Percentiles rank a stretch among this genome's conserved stretches.
Evolutionary conservation across 495 filamentous ascomycete species (phyloP).

Genomic region (Daldinia bambusicola): DNA sequence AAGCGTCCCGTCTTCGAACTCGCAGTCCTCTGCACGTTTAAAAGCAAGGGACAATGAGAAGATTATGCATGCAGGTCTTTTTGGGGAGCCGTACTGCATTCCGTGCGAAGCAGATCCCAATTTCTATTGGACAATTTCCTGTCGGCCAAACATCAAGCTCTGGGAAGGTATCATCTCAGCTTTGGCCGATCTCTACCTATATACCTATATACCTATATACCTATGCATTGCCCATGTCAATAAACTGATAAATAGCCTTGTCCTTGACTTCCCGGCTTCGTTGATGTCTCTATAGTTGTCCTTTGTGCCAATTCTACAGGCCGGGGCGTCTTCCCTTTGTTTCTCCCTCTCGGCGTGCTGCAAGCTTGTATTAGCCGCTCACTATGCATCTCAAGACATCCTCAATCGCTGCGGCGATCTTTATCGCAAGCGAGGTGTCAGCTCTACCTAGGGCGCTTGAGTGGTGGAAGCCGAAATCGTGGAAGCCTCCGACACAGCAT

Average conservation of each 20-base stretch:
- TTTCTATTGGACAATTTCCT: conserved; percentile 38
- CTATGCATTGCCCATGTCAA: background rate
- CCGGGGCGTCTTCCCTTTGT: background rate
- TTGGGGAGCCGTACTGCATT: no score
- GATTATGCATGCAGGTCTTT: no score
- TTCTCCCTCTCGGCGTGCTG: background rate
- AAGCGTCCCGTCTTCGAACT: no score
- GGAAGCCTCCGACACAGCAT: conserved; percentile 34
- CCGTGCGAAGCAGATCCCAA: no score
- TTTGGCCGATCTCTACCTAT: conserved; percentile 21
- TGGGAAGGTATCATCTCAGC: conserved; percentile 16
- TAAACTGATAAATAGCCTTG: conserved; percentile 23
- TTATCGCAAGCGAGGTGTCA: conserved; percentile 39
- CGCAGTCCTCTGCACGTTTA: background rate
- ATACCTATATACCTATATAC: no score
- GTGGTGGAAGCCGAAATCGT: conserved; percentile 14
- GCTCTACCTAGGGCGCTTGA: conserved; percentile 29
- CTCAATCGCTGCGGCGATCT: conserved; percentile 25
- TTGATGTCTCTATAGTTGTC: background rate
- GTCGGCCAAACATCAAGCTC: conserved; percentile 4
- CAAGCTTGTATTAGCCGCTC: conserved; percentile 4
- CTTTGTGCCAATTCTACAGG: background rate
- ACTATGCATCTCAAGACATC: conserved; percentile 37
- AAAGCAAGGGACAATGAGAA: background rate
- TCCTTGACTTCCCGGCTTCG: conserved; percentile 15